These are phyloP conservation scores for Tuber umbilicatum DNA, from an alignment of 495 filamentous ascomycete genomes.

Conservation along the genomic window DNA sequence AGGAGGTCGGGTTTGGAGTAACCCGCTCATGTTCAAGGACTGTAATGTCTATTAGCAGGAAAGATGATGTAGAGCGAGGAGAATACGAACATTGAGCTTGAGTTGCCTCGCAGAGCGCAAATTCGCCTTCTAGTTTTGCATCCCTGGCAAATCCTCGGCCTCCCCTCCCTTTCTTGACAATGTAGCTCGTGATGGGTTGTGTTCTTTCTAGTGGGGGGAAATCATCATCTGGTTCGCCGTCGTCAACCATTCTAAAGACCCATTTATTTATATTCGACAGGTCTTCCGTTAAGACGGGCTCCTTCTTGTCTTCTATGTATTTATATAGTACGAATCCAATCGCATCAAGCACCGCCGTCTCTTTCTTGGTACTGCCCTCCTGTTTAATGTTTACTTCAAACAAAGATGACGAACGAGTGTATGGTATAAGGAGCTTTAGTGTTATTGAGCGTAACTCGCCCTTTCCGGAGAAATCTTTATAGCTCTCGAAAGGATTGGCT, in stretches of 20 bases:
- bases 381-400: slow-evolving; percentile 72
- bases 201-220: slow-evolving; percentile 80
- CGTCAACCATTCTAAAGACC: slow-evolving; percentile 90
- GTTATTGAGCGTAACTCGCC: slow-evolving; percentile 74
- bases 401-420: slow-evolving; percentile 50
- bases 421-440: slow-evolving; percentile 81
- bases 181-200: slow-evolving; percentile 74
- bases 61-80: slow-evolving; percentile 48
- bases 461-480: slow-evolving; percentile 78
- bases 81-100: slow-evolving; percentile 71
- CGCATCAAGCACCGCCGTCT: slow-evolving; percentile 77
- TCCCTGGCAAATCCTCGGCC: slow-evolving; percentile 59
- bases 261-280: slow-evolving; percentile 85
- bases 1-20: slow-evolving; percentile 35
- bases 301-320: slow-evolving; percentile 72
- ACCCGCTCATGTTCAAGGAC: slow-evolving; percentile 37
- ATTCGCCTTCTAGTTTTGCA: slow-evolving; percentile 87
- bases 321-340: slow-evolving; percentile 85
- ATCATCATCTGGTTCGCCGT: slow-evolving; percentile 91
- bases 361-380: slow-evolving; percentile 52
- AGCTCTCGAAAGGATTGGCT: slow-evolving; percentile 73
- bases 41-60: background rate
- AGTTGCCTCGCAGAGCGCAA: slow-evolving; percentile 78
- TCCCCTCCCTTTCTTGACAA: slow-evolving; percentile 69
- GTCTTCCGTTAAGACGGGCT: slow-evolving; percentile 60